Base-by-base conservation (phyloP, 805 yeast genomes). In the Saturnispora diversa region DNA sequence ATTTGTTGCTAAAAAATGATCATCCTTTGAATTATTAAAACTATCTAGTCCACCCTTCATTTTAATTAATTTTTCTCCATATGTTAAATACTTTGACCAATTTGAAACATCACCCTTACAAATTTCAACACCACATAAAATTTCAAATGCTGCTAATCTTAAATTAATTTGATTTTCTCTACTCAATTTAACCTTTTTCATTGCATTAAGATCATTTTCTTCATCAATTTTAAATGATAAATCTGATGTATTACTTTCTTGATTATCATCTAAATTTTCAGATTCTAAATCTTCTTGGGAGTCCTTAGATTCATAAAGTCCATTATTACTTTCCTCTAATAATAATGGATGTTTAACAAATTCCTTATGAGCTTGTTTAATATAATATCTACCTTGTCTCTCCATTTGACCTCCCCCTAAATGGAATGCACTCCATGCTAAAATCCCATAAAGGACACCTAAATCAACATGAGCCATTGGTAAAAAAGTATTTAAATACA, bases 21-120 rank as follows among this genome's bases (percentile, higher is more conserved):
- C 74, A 47, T 75, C 79, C 46, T 73, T 73, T 51, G 72, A 69
- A 23, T 62, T 65, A 49, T 69, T 70, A 57, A 77, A 68, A 30
- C 58, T 60, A 31, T 59, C 54, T 15, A 80, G 58, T 0, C 90
- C 90, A 11, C 88, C 90, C 45, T 76, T 69, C 39, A 65, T 56
- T 41, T 67, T 63, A 28, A 84, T 71, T 21, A 84, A 61, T 42
- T 72, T 71, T 33, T 84, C 78, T 2, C 87, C 86, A 69, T 76
- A 70, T 31, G 69, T 68, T 42, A 84, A 63, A 50, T 79, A 74
- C 21, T 72, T 66, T 2, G 80, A 72, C 94, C 94, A 84, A 52
- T 77, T 74, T 27, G 69, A 69, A 26, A 82, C 85, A 56, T 84
- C 94, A 6, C 94, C 94, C 47, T 77, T 72, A 59, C 90, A 84